phyloP scores from a whole-genome alignment of 495 filamentous ascomycete genomes.

The Geopyxis carbonaria region DNA sequence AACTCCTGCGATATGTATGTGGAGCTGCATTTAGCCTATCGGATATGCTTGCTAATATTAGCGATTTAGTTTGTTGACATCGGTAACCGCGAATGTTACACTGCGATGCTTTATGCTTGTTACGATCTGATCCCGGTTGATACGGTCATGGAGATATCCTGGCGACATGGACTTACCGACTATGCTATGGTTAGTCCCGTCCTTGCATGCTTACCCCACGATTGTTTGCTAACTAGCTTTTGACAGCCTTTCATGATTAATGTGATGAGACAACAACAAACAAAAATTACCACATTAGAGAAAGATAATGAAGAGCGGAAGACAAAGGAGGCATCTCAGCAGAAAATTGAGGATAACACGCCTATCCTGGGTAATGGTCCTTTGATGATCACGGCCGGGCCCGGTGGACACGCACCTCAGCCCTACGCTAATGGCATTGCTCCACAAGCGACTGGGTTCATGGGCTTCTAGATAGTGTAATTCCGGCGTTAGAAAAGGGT shows the following conservation, averaged over 20 bases:
- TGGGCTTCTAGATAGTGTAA: conserved; percentile 42
- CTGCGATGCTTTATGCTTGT: conserved; percentile 96
- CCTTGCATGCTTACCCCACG: neutral
- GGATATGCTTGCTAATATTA: conserved; percentile 12
- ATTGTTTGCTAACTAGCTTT: conserved; percentile 10
- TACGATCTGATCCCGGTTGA: conserved; percentile 92
- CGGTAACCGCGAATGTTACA: conserved; percentile 96
- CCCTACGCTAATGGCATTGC: conserved; percentile 64
- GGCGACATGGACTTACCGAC: conserved; percentile 87
- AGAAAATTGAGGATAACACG: conserved; percentile 77
- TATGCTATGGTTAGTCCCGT: conserved; percentile 59
- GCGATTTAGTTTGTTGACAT: conserved; percentile 94
- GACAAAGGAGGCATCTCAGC: conserved; percentile 63
- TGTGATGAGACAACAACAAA: conserved; percentile 76
- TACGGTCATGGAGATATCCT: conserved; percentile 86
- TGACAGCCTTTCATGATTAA: conserved; percentile 88
- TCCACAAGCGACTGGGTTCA: conserved; percentile 61
- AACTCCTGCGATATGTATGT: conserved; percentile 91
- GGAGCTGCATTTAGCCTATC: conserved; percentile 6
- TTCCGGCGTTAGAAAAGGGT: too few relatives aligned
- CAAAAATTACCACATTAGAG: conserved; percentile 67
- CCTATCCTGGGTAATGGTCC: conserved; percentile 82
- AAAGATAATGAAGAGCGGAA: conserved; percentile 98
- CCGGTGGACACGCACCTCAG: conserved; percentile 42
- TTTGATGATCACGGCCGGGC: conserved; percentile 97